Evolutionary conservation across 2,329 filamentous ascomycete species (phyloP).

Genomic region (Fonsecaea pedrosoi): DNA sequence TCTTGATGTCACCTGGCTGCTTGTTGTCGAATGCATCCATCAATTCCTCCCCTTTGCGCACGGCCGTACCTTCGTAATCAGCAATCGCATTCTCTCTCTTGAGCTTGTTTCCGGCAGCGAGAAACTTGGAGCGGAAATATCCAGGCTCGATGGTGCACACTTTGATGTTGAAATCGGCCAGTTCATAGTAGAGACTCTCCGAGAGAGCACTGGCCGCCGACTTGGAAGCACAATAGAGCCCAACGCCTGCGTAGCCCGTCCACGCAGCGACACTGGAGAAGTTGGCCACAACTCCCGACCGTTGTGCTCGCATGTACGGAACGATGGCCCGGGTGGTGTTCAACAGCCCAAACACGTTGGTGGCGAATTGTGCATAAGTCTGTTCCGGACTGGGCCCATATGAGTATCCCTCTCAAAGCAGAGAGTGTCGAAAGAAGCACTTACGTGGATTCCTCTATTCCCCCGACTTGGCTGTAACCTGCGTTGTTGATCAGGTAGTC

Average conservation of each 20-base stretch:
- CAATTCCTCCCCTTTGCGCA: slow-evolving; percentile 23
- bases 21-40: slow-evolving; percentile 48
- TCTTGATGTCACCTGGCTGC: slow-evolving; percentile 63
- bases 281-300: slow-evolving; percentile 47
- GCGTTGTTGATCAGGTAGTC: slow-evolving; percentile 50
- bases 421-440: background rate
- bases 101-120: slow-evolving; percentile 24
- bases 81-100: slow-evolving; percentile 20
- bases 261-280: slow-evolving; percentile 47
- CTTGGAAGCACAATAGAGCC: slow-evolving; percentile 49
- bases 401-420: background rate
- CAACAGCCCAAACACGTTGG: slow-evolving; percentile 50
- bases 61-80: slow-evolving; percentile 31
- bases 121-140: slow-evolving; percentile 36
- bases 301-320: slow-evolving; percentile 46
- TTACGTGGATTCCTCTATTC: slow-evolving; percentile 42
- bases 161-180: slow-evolving; percentile 45
- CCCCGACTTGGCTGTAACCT: slow-evolving; percentile 42
- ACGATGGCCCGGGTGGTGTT: slow-evolving; percentile 47
- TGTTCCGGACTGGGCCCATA: slow-evolving; percentile 35
- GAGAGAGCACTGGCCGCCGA: slow-evolving; percentile 41
- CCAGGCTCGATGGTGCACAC: slow-evolving; percentile 49
- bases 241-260: slow-evolving; percentile 40
- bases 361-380: slow-evolving; percentile 44
- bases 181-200: slow-evolving; percentile 43